A percentile compares a stretch with the other conserved stretches of the same genome.
Evolutionary conservation across 2,329 filamentous ascomycete species (phyloP).

Genomic region (Fusarium sororula): DNA sequence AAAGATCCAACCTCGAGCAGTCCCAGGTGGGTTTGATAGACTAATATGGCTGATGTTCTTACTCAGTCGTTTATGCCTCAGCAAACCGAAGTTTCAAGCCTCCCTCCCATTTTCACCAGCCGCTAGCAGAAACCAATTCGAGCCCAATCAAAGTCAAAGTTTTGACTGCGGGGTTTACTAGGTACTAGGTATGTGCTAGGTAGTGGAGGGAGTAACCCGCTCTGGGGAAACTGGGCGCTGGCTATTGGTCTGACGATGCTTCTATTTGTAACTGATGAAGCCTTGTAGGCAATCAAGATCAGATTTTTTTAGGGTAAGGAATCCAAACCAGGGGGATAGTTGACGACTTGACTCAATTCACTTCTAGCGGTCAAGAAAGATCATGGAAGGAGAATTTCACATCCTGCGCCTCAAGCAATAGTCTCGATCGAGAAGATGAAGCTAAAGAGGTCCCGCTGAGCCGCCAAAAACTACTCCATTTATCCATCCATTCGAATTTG

Average conservation of each 20-base stretch:
- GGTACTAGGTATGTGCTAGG: not conserved
- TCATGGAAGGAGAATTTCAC: not conserved
- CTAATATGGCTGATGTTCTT: conserved; percentile 26
- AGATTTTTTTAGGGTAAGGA: not conserved
- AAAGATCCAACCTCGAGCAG: conserved; percentile 3
- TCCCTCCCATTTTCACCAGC: conserved; percentile 1
- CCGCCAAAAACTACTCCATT: conserved; percentile 27
- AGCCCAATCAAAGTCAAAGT: conserved; percentile 22
- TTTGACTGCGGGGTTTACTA: conserved; percentile 41
- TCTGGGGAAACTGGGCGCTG: conserved; percentile 30
- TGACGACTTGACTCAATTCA: not conserved
- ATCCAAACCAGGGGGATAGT: not conserved
- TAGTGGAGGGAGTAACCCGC: conserved; percentile 15
- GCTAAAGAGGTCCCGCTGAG: conserved; percentile 27
- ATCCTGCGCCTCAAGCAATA: conserved; percentile 2
- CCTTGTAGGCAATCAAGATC: not conserved
- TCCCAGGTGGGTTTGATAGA: conserved; percentile 29
- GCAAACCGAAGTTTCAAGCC: conserved; percentile 5
- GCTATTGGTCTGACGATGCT: conserved; percentile 41
- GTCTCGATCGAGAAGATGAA: conserved; percentile 11
- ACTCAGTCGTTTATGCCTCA: conserved; percentile 25
- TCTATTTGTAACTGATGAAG: conserved; percentile 27
- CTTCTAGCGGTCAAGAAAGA: conserved; percentile 11
- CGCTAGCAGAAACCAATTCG: not conserved
- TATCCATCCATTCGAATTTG: conserved; percentile 10